These are phyloP conservation scores for Moesziomyces globuligerus DNA, from an alignment of 1,284 basidiomycete species.

Conservation along the genomic window DNA sequence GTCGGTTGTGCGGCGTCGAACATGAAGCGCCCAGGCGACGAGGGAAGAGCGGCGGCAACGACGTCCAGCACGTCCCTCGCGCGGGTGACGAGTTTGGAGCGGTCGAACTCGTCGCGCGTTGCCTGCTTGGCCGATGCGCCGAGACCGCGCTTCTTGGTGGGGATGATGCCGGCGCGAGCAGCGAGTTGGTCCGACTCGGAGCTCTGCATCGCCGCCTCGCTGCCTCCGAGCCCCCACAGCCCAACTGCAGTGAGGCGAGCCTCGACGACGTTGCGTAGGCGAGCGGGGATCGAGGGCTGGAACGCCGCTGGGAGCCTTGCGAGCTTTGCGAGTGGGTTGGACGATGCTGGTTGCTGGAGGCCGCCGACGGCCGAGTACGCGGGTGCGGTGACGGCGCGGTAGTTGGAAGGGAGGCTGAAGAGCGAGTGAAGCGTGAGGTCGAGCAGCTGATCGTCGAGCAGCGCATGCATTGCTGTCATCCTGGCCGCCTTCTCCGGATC, in stretches of 20 bases:
- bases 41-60: conserved; percentile 14
- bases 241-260: conserved; percentile 37
- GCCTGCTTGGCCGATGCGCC: conserved; percentile 26
- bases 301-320: conserved; percentile 13
- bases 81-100: conserved; percentile 25
- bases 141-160: conserved; percentile 30
- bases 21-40: neutral
- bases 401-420: conserved; percentile 56
- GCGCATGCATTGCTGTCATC: conserved; percentile 38
- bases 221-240: conserved; percentile 51
- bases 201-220: conserved; percentile 31
- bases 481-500: conserved; percentile 13
- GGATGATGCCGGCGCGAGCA: conserved; percentile 37
- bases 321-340: conserved; percentile 10
- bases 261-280: conserved; percentile 54
- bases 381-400: conserved; percentile 42
- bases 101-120: conserved; percentile 37
- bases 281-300: conserved; percentile 47
- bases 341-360: neutral
- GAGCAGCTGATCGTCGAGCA: conserved; percentile 50
- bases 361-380: conserved; percentile 31
- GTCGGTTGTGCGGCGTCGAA: conserved; percentile 7
- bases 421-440: conserved; percentile 56
- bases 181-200: conserved; percentile 41
- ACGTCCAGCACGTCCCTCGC: conserved; percentile 38